These are phyloP conservation scores for Auricularia sp. DNA, from an alignment of 768 basidiomycete genomes.

Conservation along the genomic window DNA sequence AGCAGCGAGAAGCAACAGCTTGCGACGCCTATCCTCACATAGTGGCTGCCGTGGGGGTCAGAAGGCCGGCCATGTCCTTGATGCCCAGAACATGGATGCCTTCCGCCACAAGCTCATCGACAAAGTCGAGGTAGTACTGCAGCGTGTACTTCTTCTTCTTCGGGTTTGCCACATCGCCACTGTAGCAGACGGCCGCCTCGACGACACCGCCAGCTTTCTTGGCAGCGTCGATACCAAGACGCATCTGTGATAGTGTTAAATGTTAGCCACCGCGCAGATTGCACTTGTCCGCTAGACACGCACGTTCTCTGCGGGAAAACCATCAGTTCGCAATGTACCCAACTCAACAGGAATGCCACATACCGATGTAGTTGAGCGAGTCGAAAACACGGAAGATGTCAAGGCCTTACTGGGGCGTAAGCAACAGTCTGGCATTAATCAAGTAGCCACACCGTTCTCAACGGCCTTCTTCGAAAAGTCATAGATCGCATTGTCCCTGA, in stretches of 20 bases:
- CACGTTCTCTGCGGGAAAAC: slow-evolving; percentile 52
- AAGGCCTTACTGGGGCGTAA: slow-evolving; percentile 26
- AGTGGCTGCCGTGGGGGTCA: slow-evolving; percentile 90
- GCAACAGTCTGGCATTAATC: background rate
- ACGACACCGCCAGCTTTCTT: slow-evolving; percentile 99
- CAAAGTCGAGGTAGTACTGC: slow-evolving; percentile 93
- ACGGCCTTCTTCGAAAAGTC: slow-evolving; percentile 99
- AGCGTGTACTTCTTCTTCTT: slow-evolving; percentile 96
- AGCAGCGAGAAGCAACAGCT: slow-evolving; percentile 1
- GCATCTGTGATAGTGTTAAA: slow-evolving; percentile 51
- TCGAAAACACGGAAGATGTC: slow-evolving; percentile 99
- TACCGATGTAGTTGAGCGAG: slow-evolving; percentile 96
- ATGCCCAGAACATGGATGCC: slow-evolving; percentile 96
- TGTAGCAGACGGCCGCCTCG: slow-evolving; percentile 97
- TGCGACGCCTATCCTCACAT: slow-evolving; percentile 40
- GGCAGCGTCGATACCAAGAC: slow-evolving; percentile 95
- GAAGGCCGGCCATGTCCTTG: slow-evolving; percentile 97
- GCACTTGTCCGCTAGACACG: slow-evolving; percentile 14
- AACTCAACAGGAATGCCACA: slow-evolving; percentile 15
- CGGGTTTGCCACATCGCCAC: slow-evolving; percentile 89
- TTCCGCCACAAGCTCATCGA: slow-evolving; percentile 84
- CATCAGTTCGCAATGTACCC: slow-evolving; percentile 4
- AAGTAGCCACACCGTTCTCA: slow-evolving; percentile 60
- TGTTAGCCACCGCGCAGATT: background rate
- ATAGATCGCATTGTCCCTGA: slow-evolving; percentile 94